phyloP scores from a whole-genome alignment of 805 yeast genomes.

The Kregervanrija fluxuum region DNA sequence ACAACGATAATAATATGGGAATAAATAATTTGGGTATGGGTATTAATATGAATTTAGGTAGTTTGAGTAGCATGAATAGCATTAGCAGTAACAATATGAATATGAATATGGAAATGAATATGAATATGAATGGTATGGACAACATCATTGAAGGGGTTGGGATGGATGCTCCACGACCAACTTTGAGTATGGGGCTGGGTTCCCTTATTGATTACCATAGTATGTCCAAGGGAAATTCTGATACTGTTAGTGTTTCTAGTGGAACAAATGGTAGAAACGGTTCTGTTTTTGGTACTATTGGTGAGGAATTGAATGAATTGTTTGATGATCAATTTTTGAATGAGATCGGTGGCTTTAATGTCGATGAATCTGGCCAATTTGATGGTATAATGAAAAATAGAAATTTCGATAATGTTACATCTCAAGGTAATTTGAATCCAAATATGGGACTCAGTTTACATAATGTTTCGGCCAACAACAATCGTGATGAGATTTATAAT shows the following conservation, averaged over 20 bases:
- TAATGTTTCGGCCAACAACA: not conserved
- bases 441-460: too few species aligned
- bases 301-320: constrained; percentile 19
- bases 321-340: constrained; percentile 28
- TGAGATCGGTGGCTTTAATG: constrained; percentile 24
- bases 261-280: not conserved
- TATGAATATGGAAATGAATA: not conserved
- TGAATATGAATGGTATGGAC: too few species aligned
- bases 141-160: too few species aligned
- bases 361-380: constrained; percentile 6
- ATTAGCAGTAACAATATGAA: not conserved
- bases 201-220: not conserved
- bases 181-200: not conserved
- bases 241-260: not conserved
- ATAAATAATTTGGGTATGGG: not conserved
- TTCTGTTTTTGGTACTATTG: not conserved
- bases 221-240: not conserved
- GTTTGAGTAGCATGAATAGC: constrained; percentile 1
- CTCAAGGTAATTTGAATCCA: too few species aligned
- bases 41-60: not conserved
- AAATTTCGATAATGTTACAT: too few species aligned
- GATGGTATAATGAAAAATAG: too few species aligned
- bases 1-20: constrained; percentile 6
- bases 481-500: constrained; percentile 17
- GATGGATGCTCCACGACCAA: too few species aligned